phyloP scores from a whole-genome alignment of 495 filamentous ascomycete genomes.

The Penicillium bialowiezense region DNA sequence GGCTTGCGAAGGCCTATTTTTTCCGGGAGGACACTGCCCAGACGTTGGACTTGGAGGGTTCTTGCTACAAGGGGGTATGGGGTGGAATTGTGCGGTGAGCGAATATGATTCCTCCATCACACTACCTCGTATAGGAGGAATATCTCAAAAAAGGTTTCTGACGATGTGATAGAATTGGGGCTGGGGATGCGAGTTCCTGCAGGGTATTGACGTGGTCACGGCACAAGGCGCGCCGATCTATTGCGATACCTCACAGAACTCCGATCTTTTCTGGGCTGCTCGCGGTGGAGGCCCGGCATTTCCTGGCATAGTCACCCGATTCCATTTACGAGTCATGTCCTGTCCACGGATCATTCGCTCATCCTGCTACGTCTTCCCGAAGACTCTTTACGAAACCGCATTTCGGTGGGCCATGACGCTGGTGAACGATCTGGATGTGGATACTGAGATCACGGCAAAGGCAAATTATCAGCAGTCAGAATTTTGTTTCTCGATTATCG shows the following conservation, averaged over 20 bases:
- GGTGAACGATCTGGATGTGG: too few relatives aligned
- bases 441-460: too few relatives aligned
- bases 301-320: neutral
- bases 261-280: neutral
- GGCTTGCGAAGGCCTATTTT: constrained; percentile 34
- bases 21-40: constrained; percentile 52
- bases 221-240: neutral
- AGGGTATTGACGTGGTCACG: neutral
- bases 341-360: too few relatives aligned
- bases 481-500: too few relatives aligned
- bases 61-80: constrained; percentile 54
- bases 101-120: too few relatives aligned
- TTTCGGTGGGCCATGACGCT: too few relatives aligned
- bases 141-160: neutral
- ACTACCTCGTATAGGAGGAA: too few relatives aligned
- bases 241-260: neutral
- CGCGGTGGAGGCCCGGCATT: neutral
- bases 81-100: constrained; percentile 51
- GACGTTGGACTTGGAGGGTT: constrained; percentile 57
- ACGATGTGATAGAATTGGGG: constrained; percentile 44
- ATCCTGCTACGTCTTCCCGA: too few relatives aligned
- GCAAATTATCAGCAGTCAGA: too few relatives aligned
- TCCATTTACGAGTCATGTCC: neutral
- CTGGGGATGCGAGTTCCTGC: constrained; percentile 32
- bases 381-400: too few relatives aligned